Conservation (phyloP, 371 early-diverging fungal genomes). For the Rhizomucor miehei region DNA sequence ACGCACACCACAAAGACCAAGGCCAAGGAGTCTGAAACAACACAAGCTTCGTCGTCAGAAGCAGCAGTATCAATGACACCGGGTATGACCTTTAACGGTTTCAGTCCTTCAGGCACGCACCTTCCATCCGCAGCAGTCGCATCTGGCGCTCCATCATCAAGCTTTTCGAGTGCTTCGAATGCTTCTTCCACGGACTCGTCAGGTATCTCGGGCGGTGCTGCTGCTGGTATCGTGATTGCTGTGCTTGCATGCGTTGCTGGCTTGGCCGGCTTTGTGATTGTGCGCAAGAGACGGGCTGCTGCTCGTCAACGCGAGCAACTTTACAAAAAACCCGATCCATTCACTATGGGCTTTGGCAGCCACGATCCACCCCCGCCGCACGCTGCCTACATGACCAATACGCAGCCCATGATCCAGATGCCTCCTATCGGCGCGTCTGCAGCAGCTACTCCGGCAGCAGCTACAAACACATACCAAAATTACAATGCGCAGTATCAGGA, state of each 20-base stretch:
- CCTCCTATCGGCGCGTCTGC: slow-evolving; percentile 10
- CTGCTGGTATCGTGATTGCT: slow-evolving; percentile 12
- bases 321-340: slow-evolving; percentile 38
- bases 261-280: slow-evolving; percentile 4
- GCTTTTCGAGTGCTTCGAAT: neutral
- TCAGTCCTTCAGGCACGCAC: neutral
- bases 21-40: neutral
- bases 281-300: slow-evolving; percentile 4
- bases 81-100: neutral
- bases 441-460: slow-evolving; percentile 2
- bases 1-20: too few species aligned
- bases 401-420: slow-evolving; percentile 13
- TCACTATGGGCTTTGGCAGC: slow-evolving; percentile 49
- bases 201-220: slow-evolving; percentile 14
- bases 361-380: slow-evolving; percentile 23
- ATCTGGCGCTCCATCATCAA: neutral
- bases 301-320: slow-evolving; percentile 3
- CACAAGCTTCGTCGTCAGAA: neutral
- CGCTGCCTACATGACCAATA: slow-evolving; percentile 6
- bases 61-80: too few species aligned
- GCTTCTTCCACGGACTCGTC: neutral
- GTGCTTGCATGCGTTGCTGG: slow-evolving; percentile 8
- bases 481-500: slow-evolving; percentile 1
- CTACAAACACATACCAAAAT: neutral
- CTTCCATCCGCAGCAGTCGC: neutral